These are phyloP conservation scores for Psilocybe sp. DNA, from an alignment of 768 basidiomycete genomes.

Conservation along the genomic window DNA sequence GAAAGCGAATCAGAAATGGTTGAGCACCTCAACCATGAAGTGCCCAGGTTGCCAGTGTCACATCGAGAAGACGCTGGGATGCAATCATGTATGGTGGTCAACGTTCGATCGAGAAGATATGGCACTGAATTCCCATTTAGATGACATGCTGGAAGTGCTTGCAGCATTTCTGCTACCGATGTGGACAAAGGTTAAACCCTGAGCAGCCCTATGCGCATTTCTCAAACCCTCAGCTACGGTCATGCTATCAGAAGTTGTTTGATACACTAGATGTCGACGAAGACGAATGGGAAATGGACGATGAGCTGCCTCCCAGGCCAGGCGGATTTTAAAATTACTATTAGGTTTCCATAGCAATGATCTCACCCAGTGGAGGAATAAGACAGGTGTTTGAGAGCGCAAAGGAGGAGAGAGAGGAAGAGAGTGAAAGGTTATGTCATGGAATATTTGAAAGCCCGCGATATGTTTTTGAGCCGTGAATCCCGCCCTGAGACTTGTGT, in stretches of 20 bases:
- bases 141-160: constrained; percentile 78
- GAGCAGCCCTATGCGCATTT: constrained; percentile 69
- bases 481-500: constrained; percentile 29
- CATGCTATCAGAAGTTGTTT: constrained; percentile 67
- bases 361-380: neutral
- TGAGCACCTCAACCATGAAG: constrained; percentile 61
- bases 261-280: constrained; percentile 42
- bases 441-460: constrained; percentile 37
- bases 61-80: constrained; percentile 77
- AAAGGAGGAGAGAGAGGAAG: constrained; percentile 8
- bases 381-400: constrained; percentile 10
- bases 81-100: constrained; percentile 73
- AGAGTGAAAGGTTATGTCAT: constrained; percentile 23
- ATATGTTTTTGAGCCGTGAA: constrained; percentile 31
- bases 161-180: constrained; percentile 82
- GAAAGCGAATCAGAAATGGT: constrained; percentile 70
- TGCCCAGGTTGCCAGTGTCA: constrained; percentile 73
- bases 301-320: neutral
- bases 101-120: constrained; percentile 7
- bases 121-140: constrained; percentile 30
- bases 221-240: constrained; percentile 39
- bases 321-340: constrained; percentile 25
- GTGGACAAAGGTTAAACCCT: constrained; percentile 51
- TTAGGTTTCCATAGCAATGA: constrained; percentile 16
- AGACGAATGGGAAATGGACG: constrained; percentile 46